Evolutionary conservation across 2,329 filamentous ascomycete genomes (phyloP).

Genomic region (Fusarium verticillioides): DNA sequence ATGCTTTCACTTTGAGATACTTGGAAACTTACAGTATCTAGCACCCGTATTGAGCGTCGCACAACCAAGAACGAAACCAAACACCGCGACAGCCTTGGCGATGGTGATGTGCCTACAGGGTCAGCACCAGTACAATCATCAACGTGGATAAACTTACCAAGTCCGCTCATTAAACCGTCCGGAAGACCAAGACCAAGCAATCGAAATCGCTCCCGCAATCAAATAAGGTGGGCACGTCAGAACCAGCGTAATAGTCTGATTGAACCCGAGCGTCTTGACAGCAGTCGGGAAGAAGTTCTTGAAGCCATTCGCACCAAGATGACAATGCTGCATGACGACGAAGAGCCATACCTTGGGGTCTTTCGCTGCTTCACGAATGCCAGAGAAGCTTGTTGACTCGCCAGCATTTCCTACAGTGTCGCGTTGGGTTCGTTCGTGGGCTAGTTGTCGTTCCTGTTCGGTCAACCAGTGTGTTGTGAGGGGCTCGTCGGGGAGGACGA

Average conservation of each 20-base stretch:
- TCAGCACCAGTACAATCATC: not conserved
- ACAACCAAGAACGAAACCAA: constrained; percentile 38
- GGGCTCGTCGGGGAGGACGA: constrained; percentile 49
- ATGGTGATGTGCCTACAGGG: constrained; percentile 52
- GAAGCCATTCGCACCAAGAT: constrained; percentile 59
- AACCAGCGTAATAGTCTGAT: constrained; percentile 42
- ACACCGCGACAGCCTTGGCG: constrained; percentile 53
- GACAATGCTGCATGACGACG: constrained; percentile 61
- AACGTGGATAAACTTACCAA: constrained; percentile 35
- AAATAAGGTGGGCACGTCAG: constrained; percentile 56
- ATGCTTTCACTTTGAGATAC: too few relatives aligned
- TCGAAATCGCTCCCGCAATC: constrained; percentile 45
- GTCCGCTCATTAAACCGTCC: constrained; percentile 59
- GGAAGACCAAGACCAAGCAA: constrained; percentile 50
- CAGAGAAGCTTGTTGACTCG: constrained; percentile 54
- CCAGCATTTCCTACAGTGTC: constrained; percentile 58
- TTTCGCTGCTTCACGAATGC: constrained; percentile 55
- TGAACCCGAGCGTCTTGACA: constrained; percentile 41
- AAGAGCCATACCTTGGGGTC: constrained; percentile 62
- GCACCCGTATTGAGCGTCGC: constrained; percentile 39
- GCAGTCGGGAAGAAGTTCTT: constrained; percentile 49
- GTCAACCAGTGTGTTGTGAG: constrained; percentile 56
- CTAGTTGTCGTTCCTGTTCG: constrained; percentile 56
- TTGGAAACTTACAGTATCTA: constrained; percentile 20
- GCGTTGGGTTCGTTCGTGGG: constrained; percentile 53